These are phyloP conservation scores for Dunaliella sp. DNA, from an alignment of 139 green algal species.

Conservation along the genomic window DNA sequence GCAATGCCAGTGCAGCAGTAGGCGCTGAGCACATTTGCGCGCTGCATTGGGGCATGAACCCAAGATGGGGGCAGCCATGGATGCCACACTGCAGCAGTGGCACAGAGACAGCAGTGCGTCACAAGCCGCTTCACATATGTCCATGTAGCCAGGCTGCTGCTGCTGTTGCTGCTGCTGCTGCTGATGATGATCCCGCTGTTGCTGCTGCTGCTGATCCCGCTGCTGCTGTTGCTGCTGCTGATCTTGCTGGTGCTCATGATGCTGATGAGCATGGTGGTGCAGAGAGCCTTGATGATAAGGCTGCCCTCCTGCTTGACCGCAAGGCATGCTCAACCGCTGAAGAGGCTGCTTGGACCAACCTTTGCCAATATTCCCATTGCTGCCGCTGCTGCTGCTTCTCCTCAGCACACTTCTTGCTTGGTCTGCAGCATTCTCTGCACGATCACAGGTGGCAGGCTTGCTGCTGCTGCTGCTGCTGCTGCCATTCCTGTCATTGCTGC, in stretches of 20 bases:
- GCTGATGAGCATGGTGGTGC: too few relatives aligned
- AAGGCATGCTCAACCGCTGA: too few relatives aligned
- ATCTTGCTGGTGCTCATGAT: too few relatives aligned
- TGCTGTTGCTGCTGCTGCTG: neutral
- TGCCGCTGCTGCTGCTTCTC: neutral
- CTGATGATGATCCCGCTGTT: neutral
- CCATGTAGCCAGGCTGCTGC: too few relatives aligned
- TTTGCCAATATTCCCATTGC: too few relatives aligned
- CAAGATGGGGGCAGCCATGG: neutral
- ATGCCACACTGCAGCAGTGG: neutral
- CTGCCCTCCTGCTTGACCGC: too few relatives aligned
- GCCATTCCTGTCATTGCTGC: neutral
- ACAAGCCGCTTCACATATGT: neutral
- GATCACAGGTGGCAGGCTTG: too few relatives aligned
- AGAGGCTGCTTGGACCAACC: too few relatives aligned
- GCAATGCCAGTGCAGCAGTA: neutral
- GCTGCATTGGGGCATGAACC: neutral
- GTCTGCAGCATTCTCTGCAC: too few relatives aligned
- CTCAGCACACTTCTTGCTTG: neutral
- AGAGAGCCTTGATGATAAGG: too few relatives aligned
- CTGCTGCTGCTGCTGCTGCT: neutral
- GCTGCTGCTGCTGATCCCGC: neutral
- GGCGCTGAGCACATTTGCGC: neutral
- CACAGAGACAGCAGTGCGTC: neutral
- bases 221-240: neutral